Percentiles rank a stretch among this genome's conserved stretches.
These are phyloP conservation scores for Trametes coccinea DNA, from an alignment of 768 basidiomycete genomes.

Conservation along the genomic window DNA sequence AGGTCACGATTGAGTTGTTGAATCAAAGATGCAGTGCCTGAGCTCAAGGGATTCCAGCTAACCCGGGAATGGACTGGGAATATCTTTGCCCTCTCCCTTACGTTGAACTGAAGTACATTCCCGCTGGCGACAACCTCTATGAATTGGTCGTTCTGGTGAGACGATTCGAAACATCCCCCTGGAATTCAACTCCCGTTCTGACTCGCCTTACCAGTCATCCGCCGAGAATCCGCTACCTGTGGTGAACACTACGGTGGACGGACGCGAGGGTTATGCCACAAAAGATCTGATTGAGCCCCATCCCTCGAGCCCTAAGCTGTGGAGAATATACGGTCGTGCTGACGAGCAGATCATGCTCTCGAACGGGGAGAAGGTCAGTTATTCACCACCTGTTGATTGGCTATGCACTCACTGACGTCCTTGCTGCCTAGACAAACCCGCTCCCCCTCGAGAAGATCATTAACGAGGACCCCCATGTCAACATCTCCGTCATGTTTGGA, in stretches of 20 bases:
- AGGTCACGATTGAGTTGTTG: too few relatives aligned
- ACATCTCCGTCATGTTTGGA: slow-evolving; percentile 41
- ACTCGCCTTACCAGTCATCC: background rate
- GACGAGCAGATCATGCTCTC: slow-evolving; percentile 49
- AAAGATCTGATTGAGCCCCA: slow-evolving; percentile 22
- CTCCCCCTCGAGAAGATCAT: slow-evolving; percentile 34
- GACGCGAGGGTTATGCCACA: slow-evolving; percentile 25
- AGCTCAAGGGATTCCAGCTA: slow-evolving; percentile 4
- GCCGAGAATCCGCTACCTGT: background rate
- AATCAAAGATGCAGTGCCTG: background rate
- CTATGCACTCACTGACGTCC: background rate
- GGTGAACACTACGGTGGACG: slow-evolving; percentile 13
- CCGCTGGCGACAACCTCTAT: slow-evolving; percentile 1
- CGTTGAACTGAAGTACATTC: background rate
- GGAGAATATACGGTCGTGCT: slow-evolving; percentile 37
- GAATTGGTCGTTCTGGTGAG: slow-evolving; percentile 12
- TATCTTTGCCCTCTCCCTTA: background rate
- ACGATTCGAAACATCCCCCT: background rate
- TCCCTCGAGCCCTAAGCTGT: slow-evolving; percentile 18
- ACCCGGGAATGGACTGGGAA: slow-evolving; percentile 7
- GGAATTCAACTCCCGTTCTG: background rate
- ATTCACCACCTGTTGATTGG: slow-evolving; percentile 24
- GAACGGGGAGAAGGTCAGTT: slow-evolving; percentile 44
- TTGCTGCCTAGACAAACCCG: slow-evolving; percentile 21
- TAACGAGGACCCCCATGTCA: slow-evolving; percentile 36